Conservation (phyloP, 1,284 basidiomycete genomes). For the Puccinia sorghi region DNA sequence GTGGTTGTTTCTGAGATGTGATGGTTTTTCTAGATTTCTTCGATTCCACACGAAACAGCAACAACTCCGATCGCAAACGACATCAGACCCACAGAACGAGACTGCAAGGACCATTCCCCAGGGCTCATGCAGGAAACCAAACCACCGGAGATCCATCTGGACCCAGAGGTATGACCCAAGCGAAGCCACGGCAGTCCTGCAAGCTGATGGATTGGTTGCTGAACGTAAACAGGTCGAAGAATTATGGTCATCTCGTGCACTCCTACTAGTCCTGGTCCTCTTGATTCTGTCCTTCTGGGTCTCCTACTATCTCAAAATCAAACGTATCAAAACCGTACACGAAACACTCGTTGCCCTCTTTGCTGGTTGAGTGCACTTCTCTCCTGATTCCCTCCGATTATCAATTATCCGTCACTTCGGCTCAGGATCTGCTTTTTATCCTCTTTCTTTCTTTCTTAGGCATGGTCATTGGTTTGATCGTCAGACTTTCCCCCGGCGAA, state of each 20-base stretch:
- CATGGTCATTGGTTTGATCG: conserved; percentile 90
- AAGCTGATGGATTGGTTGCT: not conserved
- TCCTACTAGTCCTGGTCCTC: conserved; percentile 76
- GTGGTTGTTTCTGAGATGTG: no score
- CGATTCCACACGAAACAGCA: no score
- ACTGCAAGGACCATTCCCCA: no score
- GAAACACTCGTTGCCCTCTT: conserved; percentile 95
- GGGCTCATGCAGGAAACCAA: not conserved
- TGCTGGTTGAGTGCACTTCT: conserved; percentile 63
- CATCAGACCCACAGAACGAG: not conserved
- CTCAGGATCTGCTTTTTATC: not conserved
- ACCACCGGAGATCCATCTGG: conserved; percentile 52
- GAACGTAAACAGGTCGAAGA: conserved; percentile 49
- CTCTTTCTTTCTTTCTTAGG: conserved; percentile 59
- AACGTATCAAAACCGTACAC: conserved; percentile 90
- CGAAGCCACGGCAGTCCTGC: not conserved
- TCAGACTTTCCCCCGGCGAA: conserved; percentile 84
- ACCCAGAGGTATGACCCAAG: conserved; percentile 51
- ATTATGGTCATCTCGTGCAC: conserved; percentile 53
- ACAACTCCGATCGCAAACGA: not conserved
- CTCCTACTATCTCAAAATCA: conserved; percentile 96
- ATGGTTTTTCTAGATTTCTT: no score
- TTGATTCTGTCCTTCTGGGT: conserved; percentile 93
- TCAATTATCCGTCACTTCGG: not conserved
- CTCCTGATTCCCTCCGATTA: not conserved